Evolutionary conservation across 352 stramenopile species (phyloP).

Genomic region (Blastocystis sp.): DNA sequence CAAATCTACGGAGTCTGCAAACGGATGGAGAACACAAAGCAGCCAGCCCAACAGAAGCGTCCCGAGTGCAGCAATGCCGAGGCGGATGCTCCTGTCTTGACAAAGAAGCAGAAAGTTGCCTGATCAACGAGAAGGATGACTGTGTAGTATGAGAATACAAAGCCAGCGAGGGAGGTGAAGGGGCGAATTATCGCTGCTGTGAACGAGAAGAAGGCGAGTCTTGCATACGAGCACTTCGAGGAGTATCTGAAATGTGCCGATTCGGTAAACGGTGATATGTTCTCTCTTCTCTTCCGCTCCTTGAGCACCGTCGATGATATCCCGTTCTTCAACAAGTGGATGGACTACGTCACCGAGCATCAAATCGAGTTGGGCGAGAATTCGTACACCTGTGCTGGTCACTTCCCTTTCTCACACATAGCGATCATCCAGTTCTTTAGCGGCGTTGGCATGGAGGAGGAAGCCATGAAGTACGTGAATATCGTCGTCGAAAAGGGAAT

Average conservation of each 20-base stretch:
- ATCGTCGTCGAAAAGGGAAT: constrained; percentile 32
- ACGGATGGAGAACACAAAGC: background rate
- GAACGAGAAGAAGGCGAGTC: constrained; percentile 29
- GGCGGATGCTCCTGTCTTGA: background rate
- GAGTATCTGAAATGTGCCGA: constrained; percentile 32
- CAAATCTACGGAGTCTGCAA: background rate
- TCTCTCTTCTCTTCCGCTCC: constrained; percentile 31
- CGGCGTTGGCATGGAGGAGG: background rate
- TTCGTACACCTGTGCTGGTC: constrained; percentile 34
- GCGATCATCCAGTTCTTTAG: constrained; percentile 57
- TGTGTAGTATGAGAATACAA: background rate
- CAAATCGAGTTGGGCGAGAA: constrained; percentile 41
- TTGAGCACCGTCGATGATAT: constrained; percentile 27
- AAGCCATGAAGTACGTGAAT: constrained; percentile 51
- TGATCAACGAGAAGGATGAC: background rate
- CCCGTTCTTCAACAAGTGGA: constrained; percentile 19
- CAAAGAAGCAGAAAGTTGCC: constrained; percentile 27
- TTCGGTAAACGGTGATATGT: constrained; percentile 16
- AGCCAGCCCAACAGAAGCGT: background rate
- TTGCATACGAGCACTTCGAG: background rate
- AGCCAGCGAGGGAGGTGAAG: constrained; percentile 10
- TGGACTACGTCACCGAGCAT: background rate
- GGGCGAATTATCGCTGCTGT: constrained; percentile 24
- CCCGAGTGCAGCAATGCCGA: background rate
- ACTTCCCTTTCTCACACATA: background rate